These are phyloP conservation scores for Vitis hybrid DNA, from an alignment of 177 flowering plant species.

Conservation along the genomic window DNA sequence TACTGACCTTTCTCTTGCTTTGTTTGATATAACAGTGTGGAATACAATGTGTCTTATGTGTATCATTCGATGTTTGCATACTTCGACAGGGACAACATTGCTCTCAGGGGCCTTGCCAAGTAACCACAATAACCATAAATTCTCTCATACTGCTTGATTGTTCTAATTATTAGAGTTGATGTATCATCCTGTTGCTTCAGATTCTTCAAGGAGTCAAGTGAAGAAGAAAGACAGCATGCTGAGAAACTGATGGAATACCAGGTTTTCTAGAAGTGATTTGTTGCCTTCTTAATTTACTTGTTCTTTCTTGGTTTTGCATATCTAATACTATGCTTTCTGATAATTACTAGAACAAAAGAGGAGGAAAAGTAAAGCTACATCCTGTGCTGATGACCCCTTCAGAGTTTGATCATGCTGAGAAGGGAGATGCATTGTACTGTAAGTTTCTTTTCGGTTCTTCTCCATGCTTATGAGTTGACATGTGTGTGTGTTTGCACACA, in stretches of 20 bases:
- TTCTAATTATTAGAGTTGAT: background rate
- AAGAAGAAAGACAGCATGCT: constrained; percentile 43
- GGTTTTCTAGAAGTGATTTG: constrained; percentile 11
- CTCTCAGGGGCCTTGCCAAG: constrained; percentile 68
- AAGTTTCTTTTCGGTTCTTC: background rate
- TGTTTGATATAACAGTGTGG: constrained; percentile 62
- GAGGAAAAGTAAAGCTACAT: constrained; percentile 35
- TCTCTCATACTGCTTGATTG: background rate
- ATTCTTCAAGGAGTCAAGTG: constrained; percentile 40
- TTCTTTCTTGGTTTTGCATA: background rate
- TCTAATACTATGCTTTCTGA: background rate
- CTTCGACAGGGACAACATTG: constrained; percentile 85
- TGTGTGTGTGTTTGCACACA: background rate
- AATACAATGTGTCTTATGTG: constrained; percentile 78
- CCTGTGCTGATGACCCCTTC: constrained; percentile 24
- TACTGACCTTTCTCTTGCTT: background rate
- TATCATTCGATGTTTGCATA: constrained; percentile 86
- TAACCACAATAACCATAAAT: constrained; percentile 4
- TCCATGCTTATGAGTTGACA: background rate
- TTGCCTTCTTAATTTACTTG: background rate
- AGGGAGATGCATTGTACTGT: constrained; percentile 44
- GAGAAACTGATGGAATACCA: constrained; percentile 41
- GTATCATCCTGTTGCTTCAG: constrained; percentile 15
- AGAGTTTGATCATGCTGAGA: constrained; percentile 37
- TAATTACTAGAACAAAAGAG: constrained; percentile 29